Evolutionary conservation across 768 basidiomycete species (phyloP), one percentile per base, ranked within the genome.

Genomic region (Ramaria sp.): DNA sequence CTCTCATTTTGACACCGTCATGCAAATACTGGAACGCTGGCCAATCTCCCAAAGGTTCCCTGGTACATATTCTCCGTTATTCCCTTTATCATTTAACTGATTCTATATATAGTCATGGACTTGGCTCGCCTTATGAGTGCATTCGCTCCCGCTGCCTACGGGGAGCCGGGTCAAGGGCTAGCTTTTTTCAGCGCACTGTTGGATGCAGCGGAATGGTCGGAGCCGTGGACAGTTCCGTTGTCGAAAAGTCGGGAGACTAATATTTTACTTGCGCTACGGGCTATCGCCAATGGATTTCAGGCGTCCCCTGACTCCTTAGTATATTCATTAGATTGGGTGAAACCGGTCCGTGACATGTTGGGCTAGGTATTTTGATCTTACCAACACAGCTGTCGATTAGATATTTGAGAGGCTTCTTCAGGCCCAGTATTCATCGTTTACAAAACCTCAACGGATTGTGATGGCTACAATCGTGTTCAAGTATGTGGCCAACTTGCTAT

Each of bases 381-480:
- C 25, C 43, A n/a, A 51, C 36, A 13, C 38, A 3, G 53, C 55
- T n/a, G 15, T 54, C 48, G 56, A 57, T 49, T 61, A 89, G 82
- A 72, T 88, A 36, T 69, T 89, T 22, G 73, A 73, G 47, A 68
- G 70, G 27, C 61, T 91, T 50, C 62, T 65, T 25, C 70, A 77
- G 41, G 75, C 70, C 5, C 73, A 78, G 0, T 83, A 81, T 55
- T 64, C 70, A 18, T 67, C 71, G 3, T 68, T 89, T 61, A 78
- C 76, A 37, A 93, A 88, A 67, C 70, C 73, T 3, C 85, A 85
- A 48, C 78, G 88, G 28, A 73, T 90, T 3, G 86, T 90, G 0
- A 63, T 93, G 45, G 82, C 87, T 3, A 94, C 93, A 0, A 69
- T 93, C 34, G 67, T 88, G 30, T 83, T 97, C 70, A 98, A 98